Conservation (phyloP, 2,329 filamentous ascomycete species). For the Blastomyces emzantsi region DNA sequence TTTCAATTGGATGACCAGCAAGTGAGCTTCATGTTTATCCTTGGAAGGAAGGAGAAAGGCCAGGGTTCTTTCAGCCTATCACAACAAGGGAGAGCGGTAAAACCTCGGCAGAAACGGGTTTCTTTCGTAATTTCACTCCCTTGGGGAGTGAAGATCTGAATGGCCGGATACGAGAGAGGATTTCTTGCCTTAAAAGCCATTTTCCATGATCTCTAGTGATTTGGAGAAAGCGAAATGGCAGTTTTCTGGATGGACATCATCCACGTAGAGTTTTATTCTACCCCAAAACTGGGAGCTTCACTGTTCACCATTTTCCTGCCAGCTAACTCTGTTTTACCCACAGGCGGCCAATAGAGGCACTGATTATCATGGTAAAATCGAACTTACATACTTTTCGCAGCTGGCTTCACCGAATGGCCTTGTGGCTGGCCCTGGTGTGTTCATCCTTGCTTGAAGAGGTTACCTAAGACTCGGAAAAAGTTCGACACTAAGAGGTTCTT, state of each 20-base stretch:
- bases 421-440: no score
- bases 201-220: not conserved
- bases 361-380: no score
- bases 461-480: not conserved
- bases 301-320: no score
- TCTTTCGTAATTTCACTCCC: not conserved
- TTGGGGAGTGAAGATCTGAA: not conserved
- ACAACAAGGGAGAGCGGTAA: not conserved
- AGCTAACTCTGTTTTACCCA: no score
- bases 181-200: not conserved
- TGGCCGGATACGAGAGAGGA: not conserved
- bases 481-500: not conserved
- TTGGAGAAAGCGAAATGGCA: not conserved
- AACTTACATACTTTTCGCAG: no score
- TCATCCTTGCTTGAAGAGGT: not conserved
- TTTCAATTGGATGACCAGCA: not conserved
- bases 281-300: no score
- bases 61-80: not conserved
- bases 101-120: not conserved
- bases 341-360: no score
- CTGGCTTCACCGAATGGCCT: no score
- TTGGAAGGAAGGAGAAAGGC: not conserved
- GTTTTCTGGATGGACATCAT: not conserved
- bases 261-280: no score
- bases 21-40: not conserved